A percentile compares a stretch with the other conserved stretches of the same genome.
Evolutionary conservation across 805 yeast species (phyloP).

Genomic region (Candida adriatica): DNA sequence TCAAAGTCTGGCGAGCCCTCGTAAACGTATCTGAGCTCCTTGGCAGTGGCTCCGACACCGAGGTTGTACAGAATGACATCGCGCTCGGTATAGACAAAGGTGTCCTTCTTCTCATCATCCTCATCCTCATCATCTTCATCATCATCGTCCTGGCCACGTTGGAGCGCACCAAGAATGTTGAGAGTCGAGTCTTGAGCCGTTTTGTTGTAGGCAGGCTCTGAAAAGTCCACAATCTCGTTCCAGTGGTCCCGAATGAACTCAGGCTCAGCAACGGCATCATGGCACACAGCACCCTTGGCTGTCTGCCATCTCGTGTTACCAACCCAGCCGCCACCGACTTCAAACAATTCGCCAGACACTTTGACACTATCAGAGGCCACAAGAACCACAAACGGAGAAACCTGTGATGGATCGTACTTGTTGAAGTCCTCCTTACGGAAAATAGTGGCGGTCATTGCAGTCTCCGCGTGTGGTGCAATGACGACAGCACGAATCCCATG

Average conservation of each 20-base stretch:
- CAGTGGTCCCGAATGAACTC: slow-evolving; percentile 70
- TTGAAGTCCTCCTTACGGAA: slow-evolving; percentile 76
- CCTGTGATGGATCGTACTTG: slow-evolving; percentile 79
- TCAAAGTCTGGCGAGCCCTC: slow-evolving; percentile 76
- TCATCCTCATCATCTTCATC: slow-evolving; percentile 40
- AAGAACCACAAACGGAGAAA: slow-evolving; percentile 82
- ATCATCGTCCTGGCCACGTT: slow-evolving; percentile 27
- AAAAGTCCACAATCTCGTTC: slow-evolving; percentile 60
- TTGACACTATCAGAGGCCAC: slow-evolving; percentile 67
- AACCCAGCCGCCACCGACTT: slow-evolving; percentile 95
- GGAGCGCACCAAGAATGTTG: slow-evolving; percentile 65
- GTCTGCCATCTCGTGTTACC: slow-evolving; percentile 95
- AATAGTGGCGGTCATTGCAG: slow-evolving; percentile 91
- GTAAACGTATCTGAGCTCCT: slow-evolving; percentile 71
- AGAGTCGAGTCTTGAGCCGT: slow-evolving; percentile 71
- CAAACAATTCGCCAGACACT: slow-evolving; percentile 76
- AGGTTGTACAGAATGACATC: slow-evolving; percentile 81
- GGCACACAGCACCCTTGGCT: slow-evolving; percentile 73
- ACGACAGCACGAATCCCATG: slow-evolving; percentile 68
- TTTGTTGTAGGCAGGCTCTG: slow-evolving; percentile 43
- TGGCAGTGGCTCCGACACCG: slow-evolving; percentile 79
- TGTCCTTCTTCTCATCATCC: slow-evolving; percentile 36
- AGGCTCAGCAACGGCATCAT: slow-evolving; percentile 37
- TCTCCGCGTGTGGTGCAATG: slow-evolving; percentile 97
- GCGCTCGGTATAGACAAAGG: slow-evolving; percentile 54